Evolutionary conservation across 805 yeast species (phyloP).

Genomic region (Scheffersomyces stipitis): DNA sequence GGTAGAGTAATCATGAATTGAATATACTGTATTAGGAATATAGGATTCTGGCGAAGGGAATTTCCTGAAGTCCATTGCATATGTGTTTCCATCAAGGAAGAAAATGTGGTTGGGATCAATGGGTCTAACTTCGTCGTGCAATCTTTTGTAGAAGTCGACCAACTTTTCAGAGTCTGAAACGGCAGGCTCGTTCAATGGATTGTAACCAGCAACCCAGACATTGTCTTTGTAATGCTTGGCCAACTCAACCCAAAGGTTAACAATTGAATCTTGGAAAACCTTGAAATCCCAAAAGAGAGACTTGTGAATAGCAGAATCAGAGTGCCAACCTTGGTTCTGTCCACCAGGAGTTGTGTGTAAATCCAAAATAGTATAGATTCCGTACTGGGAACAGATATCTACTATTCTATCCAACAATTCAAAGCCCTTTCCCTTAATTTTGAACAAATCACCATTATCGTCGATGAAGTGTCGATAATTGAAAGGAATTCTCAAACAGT

Average conservation of each 20-base stretch:
- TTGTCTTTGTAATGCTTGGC: conserved; percentile 48
- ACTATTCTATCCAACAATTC: conserved; percentile 42
- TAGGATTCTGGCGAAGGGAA: conserved; percentile 33
- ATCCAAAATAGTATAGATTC: conserved; percentile 49
- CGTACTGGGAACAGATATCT: conserved; percentile 44
- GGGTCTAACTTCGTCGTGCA: conserved; percentile 39
- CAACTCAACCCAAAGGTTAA: conserved; percentile 45
- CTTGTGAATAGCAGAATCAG: conserved; percentile 47
- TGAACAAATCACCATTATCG: conserved; percentile 43
- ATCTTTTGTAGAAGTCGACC: conserved; percentile 35
- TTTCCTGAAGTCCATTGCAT: conserved; percentile 49
- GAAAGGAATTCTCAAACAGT: conserved; percentile 51
- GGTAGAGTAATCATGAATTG: conserved; percentile 49
- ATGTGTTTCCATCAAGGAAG: conserved; percentile 51
- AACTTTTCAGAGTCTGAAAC: conserved; percentile 42
- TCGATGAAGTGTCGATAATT: conserved; percentile 51
- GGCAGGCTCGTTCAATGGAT: conserved; percentile 54
- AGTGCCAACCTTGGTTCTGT: conserved; percentile 56
- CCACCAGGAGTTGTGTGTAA: conserved; percentile 54
- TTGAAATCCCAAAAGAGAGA: conserved; percentile 51
- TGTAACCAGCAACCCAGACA: conserved; percentile 54
- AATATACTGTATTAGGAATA: conserved; percentile 47
- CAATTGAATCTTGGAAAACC: conserved; percentile 46
- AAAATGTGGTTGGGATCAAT: conserved; percentile 51
- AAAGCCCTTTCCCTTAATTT: conserved; percentile 46